Evolutionary conservation across 768 basidiomycete species (phyloP), one percentile per base, ranked within the genome.

Genomic region (Suillus brevipes): DNA sequence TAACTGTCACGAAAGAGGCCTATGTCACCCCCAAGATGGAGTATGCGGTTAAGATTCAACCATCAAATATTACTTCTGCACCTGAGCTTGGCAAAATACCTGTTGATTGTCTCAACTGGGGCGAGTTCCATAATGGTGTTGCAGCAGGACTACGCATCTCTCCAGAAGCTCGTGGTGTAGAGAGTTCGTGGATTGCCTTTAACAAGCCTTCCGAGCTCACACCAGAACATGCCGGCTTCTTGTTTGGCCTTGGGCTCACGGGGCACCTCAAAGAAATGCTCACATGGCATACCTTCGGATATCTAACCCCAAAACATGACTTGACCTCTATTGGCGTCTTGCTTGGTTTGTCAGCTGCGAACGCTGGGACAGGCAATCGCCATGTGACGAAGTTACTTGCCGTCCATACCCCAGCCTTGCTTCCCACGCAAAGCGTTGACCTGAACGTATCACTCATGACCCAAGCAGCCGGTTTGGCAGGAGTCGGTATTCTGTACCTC

Each of bases 71-170:
- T 43, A 80, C 82, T 10, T 83, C 89, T 38, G 75, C 83, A 18
- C 87, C 89, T 0, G 92, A 94, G 64, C 73, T 81, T n/a, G 88
- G 89, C 23, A 91, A 93, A 74, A 85, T 95, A 65, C 81, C 85
- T 0, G 69, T 78, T 1, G 96, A 98, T 50, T 89, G 88, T 37
- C 77, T 86, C 6, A 85, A 83, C 60, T 99, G 97, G 97, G 95
- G 93, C n/a, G 92, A 96, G 66, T 99, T 99, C 77, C 95, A 99
- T 77, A 95, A 97, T 67, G 97, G 97, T 12, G 97, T 97, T 0
- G 94, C 95, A 9, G 92, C 94, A 5, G 97, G 91, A 3, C 77
- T 99, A 52, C 88, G 93, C 8, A 87, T 98, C 59, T 88, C 90
- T 0, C 87, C 92, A 0, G 83, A 85, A n/a, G 85, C 89, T 10